These are phyloP conservation scores for Fusarium sulawesiense DNA, from an alignment of 2,329 filamentous ascomycete species.

Conservation along the genomic window DNA sequence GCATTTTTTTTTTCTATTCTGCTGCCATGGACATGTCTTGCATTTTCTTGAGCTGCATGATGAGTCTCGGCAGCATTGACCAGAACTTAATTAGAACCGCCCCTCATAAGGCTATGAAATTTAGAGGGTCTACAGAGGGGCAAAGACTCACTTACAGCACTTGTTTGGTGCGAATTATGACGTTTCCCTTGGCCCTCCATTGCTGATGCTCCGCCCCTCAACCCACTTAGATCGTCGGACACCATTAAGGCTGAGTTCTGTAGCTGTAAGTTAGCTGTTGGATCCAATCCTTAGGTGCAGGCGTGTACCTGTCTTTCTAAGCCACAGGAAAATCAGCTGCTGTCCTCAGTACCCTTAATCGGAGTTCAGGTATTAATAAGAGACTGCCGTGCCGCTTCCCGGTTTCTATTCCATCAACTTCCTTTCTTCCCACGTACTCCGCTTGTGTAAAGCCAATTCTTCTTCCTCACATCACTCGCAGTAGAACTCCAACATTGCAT, in stretches of 20 bases:
- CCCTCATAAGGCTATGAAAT: conserved; percentile 17
- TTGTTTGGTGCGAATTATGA: conserved; percentile 29
- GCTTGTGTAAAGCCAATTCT: conserved; percentile 15
- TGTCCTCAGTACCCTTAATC: neutral
- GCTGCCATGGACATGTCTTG: neutral
- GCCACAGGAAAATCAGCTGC: conserved; percentile 8
- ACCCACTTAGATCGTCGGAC: conserved; percentile 33
- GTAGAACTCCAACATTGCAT: conserved; percentile 10
- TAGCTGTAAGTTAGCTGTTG: conserved; percentile 1
- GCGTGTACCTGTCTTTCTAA: conserved; percentile 25
- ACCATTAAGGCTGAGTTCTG: conserved; percentile 32
- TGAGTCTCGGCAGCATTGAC: conserved; percentile 13
- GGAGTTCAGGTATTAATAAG: conserved; percentile 29
- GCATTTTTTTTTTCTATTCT: conserved; percentile 6
- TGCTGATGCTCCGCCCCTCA: conserved; percentile 31
- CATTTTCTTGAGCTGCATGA: conserved; percentile 9
- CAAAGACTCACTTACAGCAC: conserved; percentile 7
- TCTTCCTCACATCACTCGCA: conserved; percentile 26
- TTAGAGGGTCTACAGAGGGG: neutral
- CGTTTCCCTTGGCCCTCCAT: conserved; percentile 22
- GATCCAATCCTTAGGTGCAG: neutral
- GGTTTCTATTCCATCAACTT: conserved; percentile 11
- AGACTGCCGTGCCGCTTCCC: conserved; percentile 10
- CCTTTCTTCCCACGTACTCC: neutral
- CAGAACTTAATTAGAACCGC: conserved; percentile 22